Percentiles rank a stretch among this genome's conserved stretches.
Conservation (phyloP, 306 rosid genomes). For the Prunus padus region DNA sequence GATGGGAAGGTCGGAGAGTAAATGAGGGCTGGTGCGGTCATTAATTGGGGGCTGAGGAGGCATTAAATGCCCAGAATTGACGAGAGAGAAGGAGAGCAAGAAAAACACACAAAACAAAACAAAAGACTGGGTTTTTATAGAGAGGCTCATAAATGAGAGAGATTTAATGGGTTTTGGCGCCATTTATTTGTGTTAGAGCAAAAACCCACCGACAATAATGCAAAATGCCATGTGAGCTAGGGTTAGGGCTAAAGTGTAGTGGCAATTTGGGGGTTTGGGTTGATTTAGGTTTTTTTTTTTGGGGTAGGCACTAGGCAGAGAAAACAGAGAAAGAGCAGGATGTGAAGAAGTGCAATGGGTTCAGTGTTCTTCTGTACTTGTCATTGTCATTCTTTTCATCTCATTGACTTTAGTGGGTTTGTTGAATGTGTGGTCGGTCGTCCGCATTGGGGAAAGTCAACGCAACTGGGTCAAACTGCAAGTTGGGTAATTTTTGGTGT, state of each 20-base stretch:
- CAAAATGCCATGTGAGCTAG: background rate
- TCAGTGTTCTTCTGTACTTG: no score
- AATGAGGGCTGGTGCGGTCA: slow-evolving; percentile 34
- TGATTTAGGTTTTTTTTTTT: no score
- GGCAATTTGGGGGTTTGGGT: background rate
- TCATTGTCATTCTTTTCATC: no score
- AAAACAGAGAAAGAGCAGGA: no score
- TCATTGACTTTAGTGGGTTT: no score
- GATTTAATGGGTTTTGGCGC: slow-evolving; percentile 11
- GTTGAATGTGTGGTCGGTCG: no score
- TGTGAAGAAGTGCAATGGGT: no score
- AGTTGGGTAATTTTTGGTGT: no score
- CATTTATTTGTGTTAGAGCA: background rate
- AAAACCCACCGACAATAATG: no score
- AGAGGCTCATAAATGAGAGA: slow-evolving; percentile 14
- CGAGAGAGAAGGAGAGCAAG: slow-evolving; percentile 11
- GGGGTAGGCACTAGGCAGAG: no score
- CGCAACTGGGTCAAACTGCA: no score
- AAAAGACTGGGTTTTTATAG: background rate
- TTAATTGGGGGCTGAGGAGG: slow-evolving; percentile 14
- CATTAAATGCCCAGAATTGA: slow-evolving; percentile 40
- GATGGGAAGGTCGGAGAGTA: slow-evolving; percentile 20
- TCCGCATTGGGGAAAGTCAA: no score
- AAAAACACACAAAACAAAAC: slow-evolving; percentile 7
- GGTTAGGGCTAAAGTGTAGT: background rate